phyloP scores from a whole-genome alignment of 73 alveolate genomes.

The Tetrahymena malaccensis region DNA sequence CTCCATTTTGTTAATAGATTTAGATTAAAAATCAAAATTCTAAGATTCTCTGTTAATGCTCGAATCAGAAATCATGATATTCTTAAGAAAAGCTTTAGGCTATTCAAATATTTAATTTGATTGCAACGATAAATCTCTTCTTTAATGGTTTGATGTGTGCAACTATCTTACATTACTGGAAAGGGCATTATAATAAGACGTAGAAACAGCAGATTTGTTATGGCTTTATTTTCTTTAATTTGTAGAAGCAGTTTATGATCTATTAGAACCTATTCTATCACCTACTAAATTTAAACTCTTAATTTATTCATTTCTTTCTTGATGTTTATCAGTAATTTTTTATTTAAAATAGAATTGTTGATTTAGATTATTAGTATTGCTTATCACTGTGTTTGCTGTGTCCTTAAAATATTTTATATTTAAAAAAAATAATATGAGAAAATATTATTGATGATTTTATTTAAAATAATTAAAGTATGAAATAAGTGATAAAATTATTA shows the following conservation, averaged over 20 bases:
- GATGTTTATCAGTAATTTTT: not conserved
- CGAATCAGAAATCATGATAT: not conserved
- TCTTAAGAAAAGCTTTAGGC: not conserved
- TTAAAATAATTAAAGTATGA: no score
- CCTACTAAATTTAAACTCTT: not conserved
- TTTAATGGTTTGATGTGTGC: not conserved
- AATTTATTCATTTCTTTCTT: not conserved
- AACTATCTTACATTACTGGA: not conserved
- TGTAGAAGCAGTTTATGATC: not conserved
- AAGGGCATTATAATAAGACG: not conserved
- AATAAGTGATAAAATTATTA: not conserved
- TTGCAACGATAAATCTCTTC: not conserved
- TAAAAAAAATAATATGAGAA: not conserved
- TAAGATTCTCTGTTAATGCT: not conserved
- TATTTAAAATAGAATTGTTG: not conserved
- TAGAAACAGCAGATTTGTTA: not conserved
- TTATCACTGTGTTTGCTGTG: not conserved
- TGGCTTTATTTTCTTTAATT: not conserved
- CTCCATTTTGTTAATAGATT: not conserved
- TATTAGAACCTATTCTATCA: not conserved
- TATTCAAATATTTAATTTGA: not conserved
- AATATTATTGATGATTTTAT: no score
- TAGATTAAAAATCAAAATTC: not conserved
- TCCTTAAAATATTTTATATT: not conserved
- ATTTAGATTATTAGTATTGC: not conserved